These are phyloP conservation scores for Gilbertella persicaria DNA, from an alignment of 371 early-diverging fungal species.

Conservation along the genomic window DNA sequence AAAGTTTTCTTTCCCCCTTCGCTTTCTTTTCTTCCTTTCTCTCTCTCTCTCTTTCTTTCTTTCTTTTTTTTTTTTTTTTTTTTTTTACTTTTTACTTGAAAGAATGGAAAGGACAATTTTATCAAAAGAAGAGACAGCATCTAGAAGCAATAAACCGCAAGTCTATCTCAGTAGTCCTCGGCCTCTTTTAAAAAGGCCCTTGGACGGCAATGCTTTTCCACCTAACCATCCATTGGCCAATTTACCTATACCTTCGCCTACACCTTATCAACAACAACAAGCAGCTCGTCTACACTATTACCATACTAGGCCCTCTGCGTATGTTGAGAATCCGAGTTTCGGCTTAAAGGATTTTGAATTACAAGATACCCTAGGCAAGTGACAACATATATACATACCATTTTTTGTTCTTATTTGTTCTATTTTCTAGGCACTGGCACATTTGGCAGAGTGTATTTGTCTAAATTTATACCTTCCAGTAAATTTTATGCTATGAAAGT, in stretches of 20 bases:
- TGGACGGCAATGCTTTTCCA: slow-evolving; percentile 21
- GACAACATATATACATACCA: neutral
- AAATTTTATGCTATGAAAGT: slow-evolving; percentile 95
- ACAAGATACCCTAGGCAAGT: slow-evolving; percentile 43
- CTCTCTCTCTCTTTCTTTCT: slow-evolving; percentile 5
- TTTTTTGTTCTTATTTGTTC: slow-evolving; percentile 2
- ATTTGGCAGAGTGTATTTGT: slow-evolving; percentile 91
- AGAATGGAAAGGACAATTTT: slow-evolving; percentile 9
- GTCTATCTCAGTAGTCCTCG: slow-evolving; percentile 22
- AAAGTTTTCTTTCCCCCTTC: slow-evolving; percentile 6
- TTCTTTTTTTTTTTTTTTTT: slow-evolving; percentile 10
- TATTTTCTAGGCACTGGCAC: slow-evolving; percentile 83
- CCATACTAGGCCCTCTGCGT: slow-evolving; percentile 41
- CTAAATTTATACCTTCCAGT: slow-evolving; percentile 63
- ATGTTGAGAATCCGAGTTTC: slow-evolving; percentile 45
- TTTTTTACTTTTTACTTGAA: neutral
- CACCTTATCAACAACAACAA: slow-evolving; percentile 40
- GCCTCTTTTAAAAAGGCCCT: slow-evolving; percentile 20
- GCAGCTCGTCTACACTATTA: slow-evolving; percentile 39
- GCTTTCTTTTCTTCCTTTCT: slow-evolving; percentile 11
- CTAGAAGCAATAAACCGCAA: slow-evolving; percentile 17
- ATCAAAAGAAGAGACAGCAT: slow-evolving; percentile 1
- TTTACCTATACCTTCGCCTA: slow-evolving; percentile 21
- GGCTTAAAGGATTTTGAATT: slow-evolving; percentile 46
- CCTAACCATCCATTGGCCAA: slow-evolving; percentile 30